Evolutionary conservation across 2,329 filamentous ascomycete genomes (phyloP).

Genomic region (Diaporthe citrichinensis): DNA sequence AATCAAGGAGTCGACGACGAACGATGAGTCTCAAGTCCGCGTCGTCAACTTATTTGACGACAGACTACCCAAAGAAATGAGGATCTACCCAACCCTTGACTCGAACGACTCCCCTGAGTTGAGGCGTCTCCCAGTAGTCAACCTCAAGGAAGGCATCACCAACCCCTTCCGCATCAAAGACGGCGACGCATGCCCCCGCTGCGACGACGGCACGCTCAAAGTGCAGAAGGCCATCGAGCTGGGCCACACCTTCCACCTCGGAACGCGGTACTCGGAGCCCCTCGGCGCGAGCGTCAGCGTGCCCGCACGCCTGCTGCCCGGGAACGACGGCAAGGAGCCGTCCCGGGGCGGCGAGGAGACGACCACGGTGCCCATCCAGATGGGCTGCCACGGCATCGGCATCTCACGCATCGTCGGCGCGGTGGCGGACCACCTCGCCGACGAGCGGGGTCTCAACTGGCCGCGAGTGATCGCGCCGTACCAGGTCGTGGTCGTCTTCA

Average conservation of each 20-base stretch:
- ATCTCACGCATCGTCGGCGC: slow-evolving; percentile 92
- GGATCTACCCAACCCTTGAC: background rate
- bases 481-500: slow-evolving; percentile 77
- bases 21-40: slow-evolving; percentile 43
- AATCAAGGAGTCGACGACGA: slow-evolving; percentile 53
- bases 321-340: slow-evolving; percentile 1
- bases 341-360: slow-evolving; percentile 19
- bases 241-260: slow-evolving; percentile 95
- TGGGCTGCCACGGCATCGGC: slow-evolving; percentile 98
- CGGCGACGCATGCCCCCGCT: slow-evolving; percentile 82
- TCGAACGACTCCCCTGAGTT: background rate
- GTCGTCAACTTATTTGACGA: slow-evolving; percentile 57
- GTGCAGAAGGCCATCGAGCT: slow-evolving; percentile 86
- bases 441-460: slow-evolving; percentile 86
- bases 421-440: slow-evolving; percentile 81
- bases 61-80: slow-evolving; percentile 46
- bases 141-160: slow-evolving; percentile 51
- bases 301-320: slow-evolving; percentile 49
- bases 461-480: slow-evolving; percentile 89
- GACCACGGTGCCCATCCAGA: slow-evolving; percentile 75
- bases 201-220: slow-evolving; percentile 72
- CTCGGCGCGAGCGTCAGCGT: slow-evolving; percentile 74
- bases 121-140: slow-evolving; percentile 19
- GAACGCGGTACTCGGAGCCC: slow-evolving; percentile 86
- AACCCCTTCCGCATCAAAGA: slow-evolving; percentile 76